Base-by-base conservation (phyloP, 78 protist species). In the Capsaspora owczarzaki region DNA sequence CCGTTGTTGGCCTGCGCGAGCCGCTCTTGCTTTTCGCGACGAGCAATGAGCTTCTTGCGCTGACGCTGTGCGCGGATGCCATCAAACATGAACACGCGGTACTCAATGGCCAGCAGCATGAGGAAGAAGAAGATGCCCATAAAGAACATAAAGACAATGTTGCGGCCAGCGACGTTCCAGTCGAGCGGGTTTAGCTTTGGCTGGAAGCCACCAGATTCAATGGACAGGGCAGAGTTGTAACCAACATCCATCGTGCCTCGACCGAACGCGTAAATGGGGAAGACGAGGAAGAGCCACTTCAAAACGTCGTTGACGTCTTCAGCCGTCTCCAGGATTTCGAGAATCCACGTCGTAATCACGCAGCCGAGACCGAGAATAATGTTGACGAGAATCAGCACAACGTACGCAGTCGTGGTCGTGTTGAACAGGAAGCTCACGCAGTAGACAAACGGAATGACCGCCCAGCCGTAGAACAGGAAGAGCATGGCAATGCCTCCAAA, bases 251-350 rank as follows among this genome's bases (percentile, higher is more conserved):
- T 42, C 33, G n/a, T 10, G n/a, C 77, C 42, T 0, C 46, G 46
- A 6, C 42, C 77, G 14, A 37, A 29, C 37, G 37, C 8, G 46
- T 44, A 71, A 41, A 4, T 37, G 6, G 77, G 77, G n/a, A 71
- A 71, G 23, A 71, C 20, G 42, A 71, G 38, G 53, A 71, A 71
- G 60, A 71, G 40, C 51, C 60, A 71, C 19, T 71, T 71, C 37
- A 71, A 37, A 5, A 41, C 38, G 61, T 44, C 40, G 60, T 71
- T 71, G 10, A 27, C 37, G 37, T 10, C n/a, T 41, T 10, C 33
- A 20, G 44, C n/a, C 53, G 53, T 71, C 38, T 4, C 44, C 27
- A 71, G n/a, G 8, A 41, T 27, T 0, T 44, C 77, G 40, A 71
- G 53, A 3, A 41, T 71, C 40, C 42, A 71, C 31, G 41, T 29